Evolutionary conservation across 805 yeast species (phyloP).

Genomic region (Metschnikowia sp.): DNA sequence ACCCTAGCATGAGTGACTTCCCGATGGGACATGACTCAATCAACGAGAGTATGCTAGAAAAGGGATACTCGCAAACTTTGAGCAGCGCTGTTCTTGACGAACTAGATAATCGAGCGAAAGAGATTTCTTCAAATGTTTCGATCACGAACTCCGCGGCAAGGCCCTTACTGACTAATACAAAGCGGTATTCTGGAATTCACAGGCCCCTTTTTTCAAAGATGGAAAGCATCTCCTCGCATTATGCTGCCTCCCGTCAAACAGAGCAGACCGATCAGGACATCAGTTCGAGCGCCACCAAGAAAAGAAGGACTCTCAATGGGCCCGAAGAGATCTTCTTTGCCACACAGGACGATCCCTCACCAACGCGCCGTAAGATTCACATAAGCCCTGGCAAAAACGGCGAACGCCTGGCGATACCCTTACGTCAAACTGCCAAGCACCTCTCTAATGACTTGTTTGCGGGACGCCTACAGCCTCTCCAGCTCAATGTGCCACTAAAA

Average conservation of each 20-base stretch:
- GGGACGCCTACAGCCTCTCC: conserved; percentile 5
- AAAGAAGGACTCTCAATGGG: conserved; percentile 39
- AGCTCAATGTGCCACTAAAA: conserved; percentile 4
- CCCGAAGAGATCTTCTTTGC: conserved; percentile 32
- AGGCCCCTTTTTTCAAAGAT: conserved; percentile 34
- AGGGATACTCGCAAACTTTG: conserved; percentile 19
- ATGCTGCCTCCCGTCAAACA: conserved; percentile 35
- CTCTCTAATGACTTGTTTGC: conserved; percentile 5
- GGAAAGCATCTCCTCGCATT: conserved; percentile 50
- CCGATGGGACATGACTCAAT: conserved; percentile 9
- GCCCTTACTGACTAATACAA: conserved; percentile 11
- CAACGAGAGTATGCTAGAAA: conserved; percentile 14
- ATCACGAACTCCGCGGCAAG: conserved; percentile 1
- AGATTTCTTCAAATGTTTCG: conserved; percentile 12
- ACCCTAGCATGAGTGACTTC: conserved; percentile 16
- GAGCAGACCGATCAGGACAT: conserved; percentile 1
- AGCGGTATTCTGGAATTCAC: conserved; percentile 33
- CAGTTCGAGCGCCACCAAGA: conserved; percentile 26
- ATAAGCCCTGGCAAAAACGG: background rate
- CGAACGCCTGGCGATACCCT: background rate
- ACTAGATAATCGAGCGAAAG: conserved; percentile 19
- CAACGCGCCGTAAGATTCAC: conserved; percentile 9
- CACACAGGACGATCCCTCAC: conserved; percentile 14
- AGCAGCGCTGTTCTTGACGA: conserved; percentile 17
- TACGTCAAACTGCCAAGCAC: background rate